Percentiles rank a stretch among this genome's conserved stretches.
Evolutionary conservation across 768 basidiomycete genomes (phyloP).

Genomic region (Lactarius hengduanensis): DNA sequence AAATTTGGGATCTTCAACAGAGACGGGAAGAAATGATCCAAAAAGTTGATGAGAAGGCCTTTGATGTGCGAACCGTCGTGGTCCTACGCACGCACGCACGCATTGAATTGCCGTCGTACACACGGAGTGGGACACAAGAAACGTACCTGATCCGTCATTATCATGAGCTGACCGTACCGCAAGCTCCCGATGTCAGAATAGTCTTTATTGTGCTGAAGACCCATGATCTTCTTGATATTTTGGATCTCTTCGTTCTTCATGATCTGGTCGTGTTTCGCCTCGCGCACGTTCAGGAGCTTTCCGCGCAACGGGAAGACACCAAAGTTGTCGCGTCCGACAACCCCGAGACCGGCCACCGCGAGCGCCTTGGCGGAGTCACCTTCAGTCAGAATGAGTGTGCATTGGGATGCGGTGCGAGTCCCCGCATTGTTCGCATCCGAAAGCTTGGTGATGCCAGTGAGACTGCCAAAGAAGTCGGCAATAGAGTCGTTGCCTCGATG

Average conservation of each 20-base stretch:
- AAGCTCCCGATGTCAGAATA: constrained; percentile 67
- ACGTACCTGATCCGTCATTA: constrained; percentile 98
- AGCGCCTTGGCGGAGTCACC: constrained; percentile 98
- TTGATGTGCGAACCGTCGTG: constrained; percentile 99
- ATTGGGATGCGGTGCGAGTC: constrained; percentile 70
- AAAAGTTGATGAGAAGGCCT: constrained; percentile 96
- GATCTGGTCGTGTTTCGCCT: constrained; percentile 93
- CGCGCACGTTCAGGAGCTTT: constrained; percentile 95
- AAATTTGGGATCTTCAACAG: constrained; percentile 88
- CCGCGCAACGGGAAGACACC: constrained; percentile 98
- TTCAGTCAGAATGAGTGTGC: constrained; percentile 96
- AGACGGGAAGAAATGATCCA: constrained; percentile 96
- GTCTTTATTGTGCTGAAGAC: constrained; percentile 90
- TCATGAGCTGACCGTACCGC: constrained; percentile 95
- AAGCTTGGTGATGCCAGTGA: constrained; percentile 89
- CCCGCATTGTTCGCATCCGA: constrained; percentile 98
- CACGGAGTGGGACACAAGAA: not conserved
- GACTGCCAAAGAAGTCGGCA: constrained; percentile 42
- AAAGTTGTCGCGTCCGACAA: constrained; percentile 94
- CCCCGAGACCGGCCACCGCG: constrained; percentile 90
- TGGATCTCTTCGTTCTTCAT: constrained; percentile 98
- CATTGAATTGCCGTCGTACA: not conserved
- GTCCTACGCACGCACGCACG: constrained; percentile 61
- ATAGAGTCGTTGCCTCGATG: not conserved
- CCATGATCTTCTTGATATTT: constrained; percentile 97